Base-by-base conservation (phyloP, 495 filamentous ascomycete genomes). In the Podospora pseudopauciseta region DNA sequence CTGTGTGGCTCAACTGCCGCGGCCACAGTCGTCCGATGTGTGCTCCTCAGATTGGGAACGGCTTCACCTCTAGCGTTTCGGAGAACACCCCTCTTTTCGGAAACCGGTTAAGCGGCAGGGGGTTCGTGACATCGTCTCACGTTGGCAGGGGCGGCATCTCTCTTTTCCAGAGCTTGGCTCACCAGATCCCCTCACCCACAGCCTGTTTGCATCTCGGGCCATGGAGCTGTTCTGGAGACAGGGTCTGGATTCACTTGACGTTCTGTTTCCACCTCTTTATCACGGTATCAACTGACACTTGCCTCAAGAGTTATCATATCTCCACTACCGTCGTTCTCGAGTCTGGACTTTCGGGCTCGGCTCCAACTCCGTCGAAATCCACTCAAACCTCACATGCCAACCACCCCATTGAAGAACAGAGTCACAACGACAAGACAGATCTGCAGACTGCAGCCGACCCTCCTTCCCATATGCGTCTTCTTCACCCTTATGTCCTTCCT, bases 61-160 rank as follows among this genome's bases (percentile, higher is more conserved):
- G 54, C 54, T 56, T 56, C 54, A 56, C 54, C 54, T 56, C 54
- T 18, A 56, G 54, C 54, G 15, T 56, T 56, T 56, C 54, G 15
- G 54, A 32, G 30, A 6, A 18, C 11, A 2, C 11, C 19, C 11
- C 19, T 56, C 19, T 56, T 56, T 20, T 56, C 54, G 54, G 54
- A 56, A 56, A 56, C 19, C 5, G 54, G 54, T 56, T 56, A 19
- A 18, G 54, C 54, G 5, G 54, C 54, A 56, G 54, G 54, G 54
- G 30, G 30, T 4, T 32, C 30, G 30, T 32, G 30, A 32, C 30
- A 32, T 32, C 30, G 30, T 32, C 30, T 32, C 30, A 32, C 0
- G 7, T 32, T 32, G 30, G 30, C 30, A 32, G 30, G 30, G 30
- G 30, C 30, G 30, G 30, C 30, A 32, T 32, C 30, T 32, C 30